These are phyloP conservation scores for Colletotrichum sublineola DNA, from an alignment of 2,329 filamentous ascomycete genomes.

Conservation along the genomic window DNA sequence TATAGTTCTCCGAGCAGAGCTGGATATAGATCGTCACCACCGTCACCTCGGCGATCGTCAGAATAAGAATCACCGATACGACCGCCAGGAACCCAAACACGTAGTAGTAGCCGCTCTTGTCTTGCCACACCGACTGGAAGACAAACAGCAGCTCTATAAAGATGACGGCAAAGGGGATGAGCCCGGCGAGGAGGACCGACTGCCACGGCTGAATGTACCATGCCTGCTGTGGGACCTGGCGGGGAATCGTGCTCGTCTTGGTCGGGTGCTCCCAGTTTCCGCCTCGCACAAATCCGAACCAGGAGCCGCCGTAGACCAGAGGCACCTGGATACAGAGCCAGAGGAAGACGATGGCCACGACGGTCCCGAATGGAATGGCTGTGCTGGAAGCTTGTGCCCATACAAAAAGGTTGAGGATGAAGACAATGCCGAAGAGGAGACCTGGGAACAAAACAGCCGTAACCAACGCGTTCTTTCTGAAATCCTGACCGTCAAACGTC, in stretches of 20 bases:
- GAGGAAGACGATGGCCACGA: conserved; percentile 78
- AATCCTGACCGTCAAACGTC: conserved; percentile 82
- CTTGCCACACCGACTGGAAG: conserved; percentile 89
- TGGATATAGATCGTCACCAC: conserved; percentile 87
- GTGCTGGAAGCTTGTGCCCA: conserved; percentile 92
- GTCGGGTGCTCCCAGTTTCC: conserved; percentile 85
- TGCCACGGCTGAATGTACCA: conserved; percentile 80
- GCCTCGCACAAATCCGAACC: conserved; percentile 78
- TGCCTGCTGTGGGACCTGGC: conserved; percentile 79
- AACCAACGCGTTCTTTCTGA: conserved; percentile 81
- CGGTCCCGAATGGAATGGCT: conserved; percentile 84
- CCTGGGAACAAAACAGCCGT: conserved; percentile 86
- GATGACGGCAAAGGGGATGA: conserved; percentile 88
- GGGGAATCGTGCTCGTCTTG: conserved; percentile 77
- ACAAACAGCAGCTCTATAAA: conserved; percentile 91
- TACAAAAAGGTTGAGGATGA: conserved; percentile 88
- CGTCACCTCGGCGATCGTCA: conserved; percentile 86
- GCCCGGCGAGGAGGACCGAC: conserved; percentile 77
- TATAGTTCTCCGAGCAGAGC: conserved; percentile 87
- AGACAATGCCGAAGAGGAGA: conserved; percentile 79
- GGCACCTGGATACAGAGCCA: conserved; percentile 91
- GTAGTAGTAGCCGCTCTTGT: conserved; percentile 93
- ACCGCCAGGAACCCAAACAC: conserved; percentile 88
- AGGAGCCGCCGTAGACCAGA: conserved; percentile 84
- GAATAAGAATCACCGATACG: conserved; percentile 77